Percentiles rank a stretch among this genome's conserved stretches.
phyloP scores from a whole-genome alignment of 2,329 filamentous ascomycete genomes.

The Exophiala alcalophila region DNA sequence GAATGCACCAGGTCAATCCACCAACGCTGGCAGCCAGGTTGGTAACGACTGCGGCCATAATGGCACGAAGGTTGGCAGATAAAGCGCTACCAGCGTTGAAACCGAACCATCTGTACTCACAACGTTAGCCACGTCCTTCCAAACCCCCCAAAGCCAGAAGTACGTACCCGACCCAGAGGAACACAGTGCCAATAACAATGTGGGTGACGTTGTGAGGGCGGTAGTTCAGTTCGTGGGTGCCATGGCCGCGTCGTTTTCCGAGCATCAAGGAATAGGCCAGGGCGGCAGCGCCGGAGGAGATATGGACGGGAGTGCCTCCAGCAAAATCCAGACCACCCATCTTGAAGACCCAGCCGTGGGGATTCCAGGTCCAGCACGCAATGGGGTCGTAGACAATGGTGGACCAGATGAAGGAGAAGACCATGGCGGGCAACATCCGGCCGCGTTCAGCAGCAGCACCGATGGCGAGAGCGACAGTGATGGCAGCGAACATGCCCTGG shows the following conservation, averaged over 20 bases:
- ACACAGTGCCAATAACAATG: slow-evolving; percentile 87
- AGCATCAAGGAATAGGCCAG: slow-evolving; percentile 90
- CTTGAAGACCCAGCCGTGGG: slow-evolving; percentile 72
- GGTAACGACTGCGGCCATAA: slow-evolving; percentile 84
- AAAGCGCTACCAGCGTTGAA: slow-evolving; percentile 88
- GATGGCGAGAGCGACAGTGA: slow-evolving; percentile 73
- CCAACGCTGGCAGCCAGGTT: slow-evolving; percentile 81
- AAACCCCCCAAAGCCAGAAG: too few relatives aligned
- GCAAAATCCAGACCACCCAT: slow-evolving; percentile 86
- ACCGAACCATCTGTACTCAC: slow-evolving; percentile 71
- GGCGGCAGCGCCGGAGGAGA: slow-evolving; percentile 64
- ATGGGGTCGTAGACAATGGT: slow-evolving; percentile 90
- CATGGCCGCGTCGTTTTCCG: slow-evolving; percentile 68
- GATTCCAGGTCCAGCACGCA: slow-evolving; percentile 94
- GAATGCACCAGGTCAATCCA: slow-evolving; percentile 81
- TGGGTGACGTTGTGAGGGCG: slow-evolving; percentile 90
- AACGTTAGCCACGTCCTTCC: slow-evolving; percentile 52
- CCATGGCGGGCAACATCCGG: slow-evolving; percentile 79
- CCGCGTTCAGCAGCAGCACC: slow-evolving; percentile 84
- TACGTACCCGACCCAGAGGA: slow-evolving; percentile 76
- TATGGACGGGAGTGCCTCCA: slow-evolving; percentile 82
- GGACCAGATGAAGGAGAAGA: slow-evolving; percentile 92
- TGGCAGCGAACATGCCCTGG: slow-evolving; percentile 69
- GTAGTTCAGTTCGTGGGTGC: slow-evolving; percentile 75
- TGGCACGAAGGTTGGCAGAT: slow-evolving; percentile 74